Evolutionary conservation across 1,139 yeast genomes (phyloP), one percentile per base, ranked within the genome.

Genomic region (Saccharomyces uvarum): DNA sequence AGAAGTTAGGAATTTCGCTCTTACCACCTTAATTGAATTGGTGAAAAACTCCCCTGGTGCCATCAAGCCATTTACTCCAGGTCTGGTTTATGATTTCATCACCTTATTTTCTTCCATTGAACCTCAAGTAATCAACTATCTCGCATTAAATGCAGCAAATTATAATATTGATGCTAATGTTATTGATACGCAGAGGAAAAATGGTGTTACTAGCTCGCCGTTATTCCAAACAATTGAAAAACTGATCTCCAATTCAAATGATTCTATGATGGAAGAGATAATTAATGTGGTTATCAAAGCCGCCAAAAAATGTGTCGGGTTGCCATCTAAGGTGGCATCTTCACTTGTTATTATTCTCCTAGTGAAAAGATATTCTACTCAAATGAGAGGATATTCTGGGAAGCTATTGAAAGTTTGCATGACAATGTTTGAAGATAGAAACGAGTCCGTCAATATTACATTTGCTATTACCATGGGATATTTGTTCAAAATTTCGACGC

Each of bases 281-380:
- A 75, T 88, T 5, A 74, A 73, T 4, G 71, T 68, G 53, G 72
- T 83, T 54, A 79, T 71, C 54, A 71, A 64, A 60, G 73, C 67
- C 29, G 70, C 88, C 6, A 83, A 83, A 58, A 79, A 77, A 57
- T 81, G 96, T 0, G 88, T 91, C 32, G 99, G 98, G 0, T 75
- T 93, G 31, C 97, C 98, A 0, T 89, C 97, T 0, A 90, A 90
- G 65, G 90, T 88, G 1, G 90, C 95, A 48, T 90, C 93, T 0
- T 81, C 96, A n/a, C 79, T 83, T 59, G 84, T 91, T 0, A 69
- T 90, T 26, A 88, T 86, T 6, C 78, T 82, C 26, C 69, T 90
- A 55, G 79, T 86, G 0, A 74, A 81, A 27, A 78, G 83, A 59
- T 83, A 86, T 61, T 68, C 78, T n/a, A 76, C 77, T 33, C 66